phyloP scores from a whole-genome alignment of 2,329 filamentous ascomycete species.

The Fusarium lyarnte region DNA sequence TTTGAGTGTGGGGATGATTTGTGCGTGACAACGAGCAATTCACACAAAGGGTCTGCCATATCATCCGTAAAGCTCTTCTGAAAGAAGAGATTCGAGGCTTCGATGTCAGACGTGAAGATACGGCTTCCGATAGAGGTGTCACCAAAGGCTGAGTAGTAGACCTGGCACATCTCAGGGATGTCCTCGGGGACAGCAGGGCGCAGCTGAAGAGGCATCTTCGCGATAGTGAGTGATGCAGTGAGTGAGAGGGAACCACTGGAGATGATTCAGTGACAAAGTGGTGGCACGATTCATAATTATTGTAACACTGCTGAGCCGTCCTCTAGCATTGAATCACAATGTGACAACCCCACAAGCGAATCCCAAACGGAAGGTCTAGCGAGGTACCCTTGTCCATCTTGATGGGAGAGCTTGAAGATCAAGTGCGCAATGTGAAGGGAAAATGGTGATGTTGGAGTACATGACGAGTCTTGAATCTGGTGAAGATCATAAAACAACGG shows the following conservation, averaged over 20 bases:
- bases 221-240: not conserved
- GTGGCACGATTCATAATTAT: not conserved
- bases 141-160: constrained; percentile 58
- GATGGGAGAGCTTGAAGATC: not conserved
- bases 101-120: constrained; percentile 49
- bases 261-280: not conserved
- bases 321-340: not conserved
- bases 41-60: constrained; percentile 50
- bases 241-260: not conserved
- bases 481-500: not conserved
- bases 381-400: constrained; percentile 7
- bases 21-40: constrained; percentile 52
- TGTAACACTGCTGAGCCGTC: not conserved
- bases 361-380: constrained; percentile 3
- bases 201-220: constrained; percentile 43
- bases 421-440: not conserved
- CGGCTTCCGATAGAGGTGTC: constrained; percentile 49
- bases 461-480: not conserved
- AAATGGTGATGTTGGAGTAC: not conserved
- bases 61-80: constrained; percentile 48
- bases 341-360: constrained; percentile 13
- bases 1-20: constrained; percentile 41
- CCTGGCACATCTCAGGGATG: constrained; percentile 50
- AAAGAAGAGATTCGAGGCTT: constrained; percentile 49
- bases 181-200: constrained; percentile 54